Base-by-base conservation (phyloP, 495 filamentous ascomycete genomes). In the Penicillium mononematosum region DNA sequence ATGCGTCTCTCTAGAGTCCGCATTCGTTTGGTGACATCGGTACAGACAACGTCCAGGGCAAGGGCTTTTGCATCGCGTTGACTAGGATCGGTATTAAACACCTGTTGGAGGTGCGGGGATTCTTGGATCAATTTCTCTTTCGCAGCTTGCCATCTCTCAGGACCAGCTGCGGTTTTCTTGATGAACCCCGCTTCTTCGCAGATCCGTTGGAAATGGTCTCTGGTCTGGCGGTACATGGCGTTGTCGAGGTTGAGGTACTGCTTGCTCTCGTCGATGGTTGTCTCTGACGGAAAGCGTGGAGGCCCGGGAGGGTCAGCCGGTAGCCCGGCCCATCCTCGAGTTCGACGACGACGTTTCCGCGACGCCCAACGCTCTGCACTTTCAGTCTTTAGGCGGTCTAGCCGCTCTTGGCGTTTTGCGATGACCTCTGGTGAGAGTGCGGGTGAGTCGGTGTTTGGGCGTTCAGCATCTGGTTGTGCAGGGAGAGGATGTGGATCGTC, bases 1-100 rank as follows among this genome's bases (percentile, higher is more conserved):
- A 92, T 84, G 27, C 77, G 72, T n/a, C 74, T 74, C 52, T 83
- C 79, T 29, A 82, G 52, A 1, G 80, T 86, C 39, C 90, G 79
- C 78, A 92, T 87, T 24, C 86, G 76, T 70, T 94, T 94, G 9
- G 88, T 91, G 46, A 92, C 88, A 68, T 92, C 88, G n/a, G 78
- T 85, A 63, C 87, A 90, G 24, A 94, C 84, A 25, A 90, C 80
- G 70, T 94, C 90, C 8, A 94, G 74, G 1, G 89, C 86, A 49
- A 89, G 79, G 19, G 77, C 75, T 41, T 86, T 86, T n/a, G 75
- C 67, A 47, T 81, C 76, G 39, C 75, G 67, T 42, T 76, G 70
- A 32, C 63, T 72, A 44, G 83, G 80, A 38, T 85, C 76, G 6
- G 66, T 55, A 43, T 69, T 70, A 61, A 92, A 88, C n/a, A 88